Evolutionary conservation across 2,329 filamentous ascomycete genomes (phyloP).

Genomic region (Periglandula ipomoeae): DNA sequence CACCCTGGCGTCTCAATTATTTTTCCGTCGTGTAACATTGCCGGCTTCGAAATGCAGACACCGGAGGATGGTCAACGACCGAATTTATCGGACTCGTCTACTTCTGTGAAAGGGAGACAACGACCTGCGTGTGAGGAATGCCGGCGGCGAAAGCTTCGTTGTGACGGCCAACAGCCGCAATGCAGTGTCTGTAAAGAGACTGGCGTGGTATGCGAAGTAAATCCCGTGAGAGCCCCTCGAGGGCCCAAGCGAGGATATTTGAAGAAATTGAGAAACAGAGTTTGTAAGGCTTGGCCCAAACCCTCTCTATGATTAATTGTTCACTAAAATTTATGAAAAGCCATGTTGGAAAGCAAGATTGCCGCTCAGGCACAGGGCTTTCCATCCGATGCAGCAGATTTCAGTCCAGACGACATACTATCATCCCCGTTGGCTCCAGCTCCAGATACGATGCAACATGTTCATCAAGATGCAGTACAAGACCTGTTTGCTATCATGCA

Average conservation of each 20-base stretch:
- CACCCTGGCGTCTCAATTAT: too few relatives aligned
- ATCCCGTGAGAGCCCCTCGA: conserved; percentile 1
- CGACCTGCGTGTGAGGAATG: conserved; percentile 9
- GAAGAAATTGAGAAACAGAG: conserved; percentile 4
- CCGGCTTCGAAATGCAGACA: not conserved
- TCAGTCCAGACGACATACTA: not conserved
- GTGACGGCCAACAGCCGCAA: conserved; percentile 7
- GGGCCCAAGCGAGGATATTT: conserved; percentile 9
- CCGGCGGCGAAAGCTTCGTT: conserved; percentile 9
- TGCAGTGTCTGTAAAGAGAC: conserved; percentile 6
- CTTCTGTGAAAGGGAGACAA: not conserved
- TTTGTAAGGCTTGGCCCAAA: conserved; percentile 3
- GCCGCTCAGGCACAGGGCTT: not conserved
- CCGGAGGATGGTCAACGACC: not conserved
- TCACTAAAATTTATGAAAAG: not conserved
- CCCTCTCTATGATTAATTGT: not conserved
- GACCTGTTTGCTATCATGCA: not conserved
- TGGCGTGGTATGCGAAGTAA: conserved; percentile 6
- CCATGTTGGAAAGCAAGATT: not conserved
- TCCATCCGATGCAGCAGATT: not conserved
- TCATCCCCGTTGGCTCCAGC: not conserved
- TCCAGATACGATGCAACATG: not conserved
- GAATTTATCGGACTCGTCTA: not conserved
- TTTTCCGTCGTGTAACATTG: too few relatives aligned
- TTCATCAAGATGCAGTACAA: not conserved